Base-by-base conservation (phyloP, 257 asterid genomes). In the Solanum rostratum region DNA sequence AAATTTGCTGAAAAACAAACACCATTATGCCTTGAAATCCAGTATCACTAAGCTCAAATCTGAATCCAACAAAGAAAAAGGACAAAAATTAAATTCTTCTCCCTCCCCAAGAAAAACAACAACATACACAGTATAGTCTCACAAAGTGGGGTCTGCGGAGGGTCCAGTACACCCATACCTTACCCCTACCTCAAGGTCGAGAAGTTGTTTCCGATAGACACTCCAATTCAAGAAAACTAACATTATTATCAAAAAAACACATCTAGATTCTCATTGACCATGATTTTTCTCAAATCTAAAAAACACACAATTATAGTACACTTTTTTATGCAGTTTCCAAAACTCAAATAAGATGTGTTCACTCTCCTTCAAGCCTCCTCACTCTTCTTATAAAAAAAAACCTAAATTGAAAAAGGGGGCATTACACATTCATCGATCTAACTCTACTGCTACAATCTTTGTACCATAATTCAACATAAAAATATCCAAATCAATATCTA, bases 1-100 rank as follows among this genome's bases (percentile, higher is more conserved):
- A 74, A 85, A 89, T 55, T 80, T 71, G 63, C 33, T 54, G 55
- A 78, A 30, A 57, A n/a, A 59, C 59, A 83, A 85, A 80, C 83
- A 11, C 85, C 86, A 87, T 46, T n/a, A 76, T 82, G 69, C 79
- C 45, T 69, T 60, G 59, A 85, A 81, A 78, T 73, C 71, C 89
- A 78, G 86, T 80, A 74, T 55, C 87, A 85, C 22, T 52, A 70
- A 52, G 82, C 60, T 83, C 90, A 86, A 84, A 84, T 50, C 86
- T 80, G 84, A 76, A 82, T 85, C 84, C 76, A 90, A 82, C 69
- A 49, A 83, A 80, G 50, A 20, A 54, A 78, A 81, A 65, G 60
- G 84, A 78, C 24, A 7, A 45, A n/a, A 54, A 20, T 30, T 33
- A 53, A 54, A 62, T 49, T 27, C 27, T 27, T 78, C 18, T 78